Evolutionary conservation across 306 rosid genomes (phyloP).

Genomic region (Ormosia emarginata): DNA sequence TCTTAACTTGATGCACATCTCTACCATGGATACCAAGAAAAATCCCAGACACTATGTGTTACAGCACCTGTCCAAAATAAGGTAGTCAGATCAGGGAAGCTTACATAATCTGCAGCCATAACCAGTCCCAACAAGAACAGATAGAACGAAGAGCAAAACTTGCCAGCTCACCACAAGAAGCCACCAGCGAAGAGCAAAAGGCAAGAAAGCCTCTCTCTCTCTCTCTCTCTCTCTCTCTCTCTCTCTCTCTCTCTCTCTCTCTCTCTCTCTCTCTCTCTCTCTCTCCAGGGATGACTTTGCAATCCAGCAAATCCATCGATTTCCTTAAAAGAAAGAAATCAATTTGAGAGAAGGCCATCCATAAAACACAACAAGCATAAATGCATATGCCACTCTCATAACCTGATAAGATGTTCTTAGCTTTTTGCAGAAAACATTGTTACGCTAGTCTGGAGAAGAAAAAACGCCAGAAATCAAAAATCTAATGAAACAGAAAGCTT

Average conservation of each 20-base stretch:
- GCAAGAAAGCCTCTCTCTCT: too few relatives aligned
- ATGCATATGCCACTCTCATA: slow-evolving; percentile 71
- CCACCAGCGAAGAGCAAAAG: too few relatives aligned
- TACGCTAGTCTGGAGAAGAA: slow-evolving; percentile 67
- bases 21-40: slow-evolving; percentile 75
- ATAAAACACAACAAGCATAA: slow-evolving; percentile 76
- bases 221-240: too few relatives aligned
- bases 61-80: slow-evolving; percentile 99
- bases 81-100: slow-evolving; percentile 24
- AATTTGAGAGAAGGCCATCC: slow-evolving; percentile 88
- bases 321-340: too few relatives aligned
- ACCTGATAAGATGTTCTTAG: slow-evolving; percentile 94
- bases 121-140: slow-evolving; percentile 13
- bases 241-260: too few relatives aligned
- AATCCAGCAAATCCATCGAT: too few relatives aligned
- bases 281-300: too few relatives aligned
- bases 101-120: slow-evolving; percentile 9
- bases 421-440: slow-evolving; percentile 88
- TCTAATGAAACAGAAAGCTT: background rate
- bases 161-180: slow-evolving; percentile 99
- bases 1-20: slow-evolving; percentile 56
- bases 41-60: slow-evolving; percentile 88
- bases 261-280: too few relatives aligned
- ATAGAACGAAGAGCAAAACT: slow-evolving; percentile 73
- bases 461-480: slow-evolving; percentile 18